Percentiles rank a stretch among this genome's conserved stretches.
These are phyloP conservation scores for Plasmodium blacklocki DNA, from an alignment of 169 alveolate genomes.

Conservation along the genomic window DNA sequence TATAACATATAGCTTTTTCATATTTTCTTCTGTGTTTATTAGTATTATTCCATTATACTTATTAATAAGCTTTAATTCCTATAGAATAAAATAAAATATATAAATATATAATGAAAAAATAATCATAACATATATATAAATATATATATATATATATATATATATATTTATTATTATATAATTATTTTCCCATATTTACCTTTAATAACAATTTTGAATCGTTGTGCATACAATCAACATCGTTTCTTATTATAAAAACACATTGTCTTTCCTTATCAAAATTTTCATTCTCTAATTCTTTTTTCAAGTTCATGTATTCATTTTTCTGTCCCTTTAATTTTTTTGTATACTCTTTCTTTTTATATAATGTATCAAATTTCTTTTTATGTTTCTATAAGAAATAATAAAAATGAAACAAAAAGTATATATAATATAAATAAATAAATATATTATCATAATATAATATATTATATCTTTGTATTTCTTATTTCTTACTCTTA, in stretches of 20 bases:
- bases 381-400: neutral
- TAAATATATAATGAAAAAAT: neutral
- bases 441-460: neutral
- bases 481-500: slow-evolving; percentile 22
- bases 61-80: slow-evolving; percentile 27
- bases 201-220: slow-evolving; percentile 15
- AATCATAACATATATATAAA: neutral
- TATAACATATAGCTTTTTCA: slow-evolving; percentile 38
- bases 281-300: slow-evolving; percentile 7
- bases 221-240: slow-evolving; percentile 13
- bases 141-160: neutral
- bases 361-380: slow-evolving; percentile 30
- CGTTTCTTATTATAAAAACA: slow-evolving; percentile 44
- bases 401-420: neutral
- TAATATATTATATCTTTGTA: no score
- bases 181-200: slow-evolving; percentile 8
- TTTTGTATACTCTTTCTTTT: slow-evolving; percentile 37
- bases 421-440: neutral
- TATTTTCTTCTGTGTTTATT: slow-evolving; percentile 23
- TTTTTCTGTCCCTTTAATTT: slow-evolving; percentile 24
- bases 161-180: no score
- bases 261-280: slow-evolving; percentile 36
- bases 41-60: slow-evolving; percentile 27
- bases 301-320: slow-evolving; percentile 23
- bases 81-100: neutral